Evolutionary conservation across 2,329 filamentous ascomycete species (phyloP).

Genomic region (Paraconiothyrium brasiliense): DNA sequence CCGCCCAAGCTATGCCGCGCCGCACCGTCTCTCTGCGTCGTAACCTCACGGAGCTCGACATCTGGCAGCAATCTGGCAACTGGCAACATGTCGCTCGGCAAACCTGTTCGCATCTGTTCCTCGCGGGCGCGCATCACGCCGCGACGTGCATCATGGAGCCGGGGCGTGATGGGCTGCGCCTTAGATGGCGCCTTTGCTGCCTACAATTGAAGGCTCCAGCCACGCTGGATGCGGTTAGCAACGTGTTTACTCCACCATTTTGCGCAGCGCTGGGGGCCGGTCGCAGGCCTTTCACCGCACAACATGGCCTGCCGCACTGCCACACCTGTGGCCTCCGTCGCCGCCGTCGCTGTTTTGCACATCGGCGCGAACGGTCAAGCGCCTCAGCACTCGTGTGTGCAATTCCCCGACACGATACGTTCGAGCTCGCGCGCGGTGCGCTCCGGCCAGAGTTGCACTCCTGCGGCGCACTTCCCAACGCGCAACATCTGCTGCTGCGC

Average conservation of each 20-base stretch:
- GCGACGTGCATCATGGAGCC: slow-evolving; percentile 6
- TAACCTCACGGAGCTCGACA: neutral
- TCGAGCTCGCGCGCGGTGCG: slow-evolving; percentile 10
- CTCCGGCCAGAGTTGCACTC: neutral
- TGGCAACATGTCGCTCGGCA: neutral
- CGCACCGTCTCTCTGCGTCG: neutral
- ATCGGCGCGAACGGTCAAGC: neutral
- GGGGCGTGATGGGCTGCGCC: neutral
- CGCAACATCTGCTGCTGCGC: neutral
- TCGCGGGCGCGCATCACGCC: neutral
- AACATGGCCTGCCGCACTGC: neutral
- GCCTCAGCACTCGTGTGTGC: neutral
- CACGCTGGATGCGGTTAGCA: slow-evolving; percentile 6
- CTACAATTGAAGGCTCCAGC: slow-evolving; percentile 11
- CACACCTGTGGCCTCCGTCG: neutral
- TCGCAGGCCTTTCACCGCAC: neutral
- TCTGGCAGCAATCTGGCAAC: neutral
- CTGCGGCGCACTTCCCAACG: neutral
- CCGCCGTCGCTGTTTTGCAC: neutral
- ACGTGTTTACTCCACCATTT: neutral
- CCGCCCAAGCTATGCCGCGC: neutral
- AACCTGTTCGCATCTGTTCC: slow-evolving; percentile 1
- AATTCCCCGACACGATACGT: slow-evolving; percentile 10
- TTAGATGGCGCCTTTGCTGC: slow-evolving; percentile 4
- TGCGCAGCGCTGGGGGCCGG: neutral